Evolutionary conservation across 345 rosid genomes (phyloP), one percentile per base, ranked within the genome.

Genomic region (Clarkia xantiana): DNA sequence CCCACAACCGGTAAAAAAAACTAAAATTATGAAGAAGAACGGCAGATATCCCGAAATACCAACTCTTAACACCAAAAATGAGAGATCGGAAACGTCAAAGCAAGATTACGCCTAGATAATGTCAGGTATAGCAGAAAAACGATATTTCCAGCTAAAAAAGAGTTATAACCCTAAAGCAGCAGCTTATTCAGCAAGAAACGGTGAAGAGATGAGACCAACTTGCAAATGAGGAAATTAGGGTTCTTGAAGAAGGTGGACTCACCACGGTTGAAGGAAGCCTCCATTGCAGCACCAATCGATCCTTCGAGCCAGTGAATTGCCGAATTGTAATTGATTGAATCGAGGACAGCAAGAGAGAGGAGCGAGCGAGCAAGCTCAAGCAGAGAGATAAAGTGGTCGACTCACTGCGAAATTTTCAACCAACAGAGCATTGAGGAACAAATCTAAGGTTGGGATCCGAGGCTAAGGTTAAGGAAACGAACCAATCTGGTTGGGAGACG

Each of bases 331-430:
- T 40, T 10, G 19, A 9, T 9, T 20, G 20, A 29, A 49, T n/a
- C 53, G 19, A 34, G 17, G 42, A n/a, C 41, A 49, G 41, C 53
- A 22, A 17, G 17, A 41, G 17, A 29, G 53, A 29, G 34, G 13
- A n/a, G 51, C 39, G 14, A 38, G 39, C 34, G 39, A 48, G 49
- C 5, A 4, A 11, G 40, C 39, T 14, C 18, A 46, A 25, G 18
- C 19, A 29, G 41, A 49, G 53, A 49, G 53, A 49, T 49, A 49
- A 49, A 49, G 53, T 34, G 53, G 38, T 49, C 53, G 42, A 12
- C 53, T 34, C 20, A 49, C 41, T 49, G 41, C 53, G 19, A 49
- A 49, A 29, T 49, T 49, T 49, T 49, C 53, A 49, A 49, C 53
- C 40, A 49, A 49, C 53, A 25, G 12, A 49, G 14, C 18, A 34